A percentile compares a stretch with the other conserved stretches of the same genome.
Evolutionary conservation across 345 rosid species (phyloP).

Genomic region (Eucalyptus regnans): DNA sequence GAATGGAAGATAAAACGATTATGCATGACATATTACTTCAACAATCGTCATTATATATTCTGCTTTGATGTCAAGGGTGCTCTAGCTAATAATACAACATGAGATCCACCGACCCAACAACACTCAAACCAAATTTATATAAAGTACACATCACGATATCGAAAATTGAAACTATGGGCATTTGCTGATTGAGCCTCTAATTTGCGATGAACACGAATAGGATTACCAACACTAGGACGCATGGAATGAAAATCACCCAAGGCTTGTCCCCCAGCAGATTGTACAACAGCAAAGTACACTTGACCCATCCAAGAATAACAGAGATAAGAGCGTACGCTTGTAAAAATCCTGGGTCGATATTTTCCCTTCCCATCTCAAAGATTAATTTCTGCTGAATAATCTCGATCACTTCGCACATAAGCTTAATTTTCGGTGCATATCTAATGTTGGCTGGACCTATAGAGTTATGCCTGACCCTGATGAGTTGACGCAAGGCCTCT

Average conservation of each 20-base stretch:
- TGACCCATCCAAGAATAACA: neutral
- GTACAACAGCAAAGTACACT: neutral
- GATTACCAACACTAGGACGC: neutral
- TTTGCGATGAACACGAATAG: neutral
- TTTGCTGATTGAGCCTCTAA: neutral
- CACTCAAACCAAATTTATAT: no score
- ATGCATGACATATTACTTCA: no score
- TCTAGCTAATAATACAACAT: no score
- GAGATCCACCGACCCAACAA: no score
- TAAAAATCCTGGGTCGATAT: no score
- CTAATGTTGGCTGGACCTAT: neutral
- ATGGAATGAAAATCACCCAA: neutral
- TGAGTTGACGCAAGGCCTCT: neutral
- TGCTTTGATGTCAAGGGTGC: no score
- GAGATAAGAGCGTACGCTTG: neutral
- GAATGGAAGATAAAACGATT: no score
- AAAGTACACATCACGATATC: no score
- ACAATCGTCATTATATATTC: no score
- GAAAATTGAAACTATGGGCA: no score
- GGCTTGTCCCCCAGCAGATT: neutral
- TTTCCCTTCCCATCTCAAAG: neutral
- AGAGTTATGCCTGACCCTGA: neutral
- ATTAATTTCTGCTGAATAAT: neutral
- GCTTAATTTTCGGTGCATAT: neutral
- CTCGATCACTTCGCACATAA: neutral